These are phyloP conservation scores for Hirsutella minnesotensis DNA, from an alignment of 2,329 filamentous ascomycete genomes.

Conservation along the genomic window DNA sequence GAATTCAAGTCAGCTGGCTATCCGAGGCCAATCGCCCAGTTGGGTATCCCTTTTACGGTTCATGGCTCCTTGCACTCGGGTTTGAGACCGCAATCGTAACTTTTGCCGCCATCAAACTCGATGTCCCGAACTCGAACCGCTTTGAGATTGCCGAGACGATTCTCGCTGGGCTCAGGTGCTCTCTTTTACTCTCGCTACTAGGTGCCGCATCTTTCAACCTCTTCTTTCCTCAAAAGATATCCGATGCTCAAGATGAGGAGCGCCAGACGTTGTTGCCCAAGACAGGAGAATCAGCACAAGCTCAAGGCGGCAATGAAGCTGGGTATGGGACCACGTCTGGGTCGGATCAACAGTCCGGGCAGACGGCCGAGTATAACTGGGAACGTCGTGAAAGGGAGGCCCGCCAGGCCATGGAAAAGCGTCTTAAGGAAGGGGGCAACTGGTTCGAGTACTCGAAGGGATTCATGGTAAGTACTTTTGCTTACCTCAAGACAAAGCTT, in stretches of 20 bases:
- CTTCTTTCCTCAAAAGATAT: constrained; percentile 14
- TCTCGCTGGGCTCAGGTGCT: constrained; percentile 8
- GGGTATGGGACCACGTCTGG: constrained; percentile 32
- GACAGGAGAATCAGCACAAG: constrained; percentile 6
- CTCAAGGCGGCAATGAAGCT: constrained; percentile 11
- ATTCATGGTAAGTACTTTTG: constrained; percentile 41
- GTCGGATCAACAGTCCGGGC: constrained; percentile 23
- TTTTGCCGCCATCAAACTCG: constrained; percentile 7
- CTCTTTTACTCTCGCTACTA: constrained; percentile 16
- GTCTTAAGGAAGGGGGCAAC: constrained; percentile 61
- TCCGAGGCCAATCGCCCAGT: constrained; percentile 36
- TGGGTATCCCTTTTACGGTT: constrained; percentile 53
- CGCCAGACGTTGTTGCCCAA: constrained; percentile 42
- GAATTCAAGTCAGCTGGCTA: constrained; percentile 44
- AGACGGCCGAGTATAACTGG: constrained; percentile 40
- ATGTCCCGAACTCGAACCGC: constrained; percentile 1
- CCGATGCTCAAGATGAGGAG: constrained; percentile 37
- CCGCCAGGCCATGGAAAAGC: constrained; percentile 51
- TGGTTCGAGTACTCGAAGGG: constrained; percentile 68
- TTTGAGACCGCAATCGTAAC: constrained; percentile 39
- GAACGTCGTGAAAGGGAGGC: constrained; percentile 39
- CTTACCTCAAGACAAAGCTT: neutral
- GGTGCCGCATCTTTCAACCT: constrained; percentile 10
- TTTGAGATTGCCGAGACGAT: constrained; percentile 14
- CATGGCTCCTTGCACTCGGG: constrained; percentile 45